Conservation (phyloP, 257 asterid genomes). For the Penstemon newberryi region DNA sequence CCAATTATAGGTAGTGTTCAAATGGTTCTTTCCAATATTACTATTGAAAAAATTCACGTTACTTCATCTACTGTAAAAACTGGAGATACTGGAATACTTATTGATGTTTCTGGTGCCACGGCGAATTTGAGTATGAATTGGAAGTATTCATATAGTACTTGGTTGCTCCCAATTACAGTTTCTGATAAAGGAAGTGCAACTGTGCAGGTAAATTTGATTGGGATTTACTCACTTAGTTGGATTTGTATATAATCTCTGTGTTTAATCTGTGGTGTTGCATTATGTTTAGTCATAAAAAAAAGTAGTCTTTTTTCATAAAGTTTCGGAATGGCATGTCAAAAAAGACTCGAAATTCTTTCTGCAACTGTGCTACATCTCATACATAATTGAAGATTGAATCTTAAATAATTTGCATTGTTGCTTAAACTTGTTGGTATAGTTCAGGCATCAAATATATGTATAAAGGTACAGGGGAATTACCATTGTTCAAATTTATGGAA, state of each 20-base stretch:
- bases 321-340: no score
- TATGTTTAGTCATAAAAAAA: no score
- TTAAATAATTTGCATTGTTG: no score
- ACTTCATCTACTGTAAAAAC: slow-evolving; percentile 59
- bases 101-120: slow-evolving; percentile 76
- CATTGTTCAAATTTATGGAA: no score
- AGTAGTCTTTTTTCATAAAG: no score
- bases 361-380: no score
- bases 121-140: slow-evolving; percentile 78
- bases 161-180: slow-evolving; percentile 63
- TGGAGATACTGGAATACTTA: slow-evolving; percentile 68
- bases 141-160: slow-evolving; percentile 67
- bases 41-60: slow-evolving; percentile 49
- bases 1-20: slow-evolving; percentile 70
- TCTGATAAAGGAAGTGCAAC: slow-evolving; percentile 74
- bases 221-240: slow-evolving; percentile 2
- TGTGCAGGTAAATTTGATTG: slow-evolving; percentile 53
- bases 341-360: no score
- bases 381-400: no score
- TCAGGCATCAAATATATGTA: neutral
- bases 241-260: neutral
- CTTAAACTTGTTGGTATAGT: neutral
- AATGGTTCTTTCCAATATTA: slow-evolving; percentile 52
- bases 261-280: neutral
- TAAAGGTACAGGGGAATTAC: neutral